These are phyloP conservation scores for Polychytrium aggregatum DNA, from an alignment of 192 early-diverging fungal species.

Conservation along the genomic window DNA sequence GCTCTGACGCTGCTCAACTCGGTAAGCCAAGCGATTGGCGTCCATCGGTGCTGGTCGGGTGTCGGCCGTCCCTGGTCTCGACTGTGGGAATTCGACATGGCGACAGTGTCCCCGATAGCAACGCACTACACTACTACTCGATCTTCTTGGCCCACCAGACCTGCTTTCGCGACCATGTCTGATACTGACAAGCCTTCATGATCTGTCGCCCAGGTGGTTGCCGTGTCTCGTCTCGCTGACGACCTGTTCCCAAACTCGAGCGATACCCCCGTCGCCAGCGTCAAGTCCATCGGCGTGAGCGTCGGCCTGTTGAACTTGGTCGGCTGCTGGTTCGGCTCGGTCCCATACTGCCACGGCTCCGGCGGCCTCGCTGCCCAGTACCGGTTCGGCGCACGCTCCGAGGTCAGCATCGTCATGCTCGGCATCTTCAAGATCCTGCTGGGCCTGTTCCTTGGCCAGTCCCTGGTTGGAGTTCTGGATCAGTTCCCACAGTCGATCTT, in stretches of 20 bases:
- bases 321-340: constrained; percentile 66
- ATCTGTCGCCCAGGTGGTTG: constrained; percentile 30
- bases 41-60: neutral
- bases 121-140: too few species aligned
- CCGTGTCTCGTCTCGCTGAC: constrained; percentile 58
- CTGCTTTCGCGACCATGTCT: too few species aligned
- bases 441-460: constrained; percentile 74
- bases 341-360: constrained; percentile 66
- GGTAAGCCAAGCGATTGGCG: constrained; percentile 15
- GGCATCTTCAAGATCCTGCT: constrained; percentile 65
- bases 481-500: constrained; percentile 67
- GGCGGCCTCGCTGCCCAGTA: constrained; percentile 93
- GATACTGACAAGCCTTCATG: too few species aligned
- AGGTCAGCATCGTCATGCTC: constrained; percentile 64
- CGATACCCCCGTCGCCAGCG: constrained; percentile 11
- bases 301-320: constrained; percentile 74
- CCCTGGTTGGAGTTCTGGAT: constrained; percentile 58
- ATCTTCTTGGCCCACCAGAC: too few species aligned
- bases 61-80: too few species aligned
- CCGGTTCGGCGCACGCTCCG: constrained; percentile 81
- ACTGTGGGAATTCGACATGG: too few species aligned
- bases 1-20: constrained; percentile 81
- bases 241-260: constrained; percentile 67
- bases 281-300: constrained; percentile 34
- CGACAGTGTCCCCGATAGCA: too few species aligned